These are phyloP conservation scores for Mangifera indica DNA, from an alignment of 345 rosid species.

Conservation along the genomic window DNA sequence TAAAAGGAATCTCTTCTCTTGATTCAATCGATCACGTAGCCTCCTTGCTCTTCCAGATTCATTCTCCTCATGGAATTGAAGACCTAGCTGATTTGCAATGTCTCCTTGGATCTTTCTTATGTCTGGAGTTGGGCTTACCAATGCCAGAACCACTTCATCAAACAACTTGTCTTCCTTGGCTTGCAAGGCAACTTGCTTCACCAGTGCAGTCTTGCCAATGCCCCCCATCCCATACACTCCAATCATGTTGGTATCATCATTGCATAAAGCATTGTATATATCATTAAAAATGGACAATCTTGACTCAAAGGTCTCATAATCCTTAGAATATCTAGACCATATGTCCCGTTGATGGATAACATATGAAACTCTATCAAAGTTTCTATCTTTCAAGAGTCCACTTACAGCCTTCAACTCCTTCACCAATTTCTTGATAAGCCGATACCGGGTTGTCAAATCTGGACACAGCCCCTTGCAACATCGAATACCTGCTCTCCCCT, in stretches of 20 bases:
- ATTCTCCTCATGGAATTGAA: no score
- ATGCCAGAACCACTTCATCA: no score
- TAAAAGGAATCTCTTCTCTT: no score
- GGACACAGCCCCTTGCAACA: slow-evolving; percentile 7
- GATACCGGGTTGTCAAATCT: slow-evolving; percentile 8
- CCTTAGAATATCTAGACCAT: neutral
- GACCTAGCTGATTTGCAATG: no score
- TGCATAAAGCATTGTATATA: slow-evolving; percentile 3
- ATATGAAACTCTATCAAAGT: neutral
- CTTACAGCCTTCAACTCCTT: neutral
- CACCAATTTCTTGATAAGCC: slow-evolving; percentile 11
- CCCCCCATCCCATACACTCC: slow-evolving; percentile 29
- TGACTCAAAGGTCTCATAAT: slow-evolving; percentile 1
- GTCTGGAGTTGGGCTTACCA: no score
- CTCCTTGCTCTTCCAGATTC: no score
- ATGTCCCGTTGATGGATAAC: neutral
- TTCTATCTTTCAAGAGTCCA: slow-evolving; percentile 10
- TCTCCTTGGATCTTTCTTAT: no score
- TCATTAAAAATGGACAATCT: neutral
- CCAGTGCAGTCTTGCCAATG: slow-evolving; percentile 26
- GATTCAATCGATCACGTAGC: no score
- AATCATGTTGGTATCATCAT: neutral
- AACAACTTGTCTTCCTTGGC: slow-evolving; percentile 1
- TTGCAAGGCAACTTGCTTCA: neutral
- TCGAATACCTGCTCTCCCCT: neutral